Evolutionary conservation across 257 asterid species (phyloP).

Genomic region (Solanum appendiculatum): DNA sequence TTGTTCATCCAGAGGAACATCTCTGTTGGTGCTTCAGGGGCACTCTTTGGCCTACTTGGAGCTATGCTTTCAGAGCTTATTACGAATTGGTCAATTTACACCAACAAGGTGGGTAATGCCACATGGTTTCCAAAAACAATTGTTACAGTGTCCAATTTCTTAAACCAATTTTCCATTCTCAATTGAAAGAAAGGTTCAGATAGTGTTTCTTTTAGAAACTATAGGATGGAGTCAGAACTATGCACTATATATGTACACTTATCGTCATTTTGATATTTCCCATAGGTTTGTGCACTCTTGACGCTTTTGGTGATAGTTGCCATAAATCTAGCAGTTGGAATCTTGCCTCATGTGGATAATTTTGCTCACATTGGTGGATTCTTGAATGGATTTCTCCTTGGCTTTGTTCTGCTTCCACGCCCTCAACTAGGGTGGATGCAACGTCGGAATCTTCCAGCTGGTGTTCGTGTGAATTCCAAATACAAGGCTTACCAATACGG

Average conservation of each 20-base stretch:
- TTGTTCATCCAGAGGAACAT: slow-evolving; percentile 47
- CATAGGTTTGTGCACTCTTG: slow-evolving; percentile 64
- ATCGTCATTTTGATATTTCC: not conserved
- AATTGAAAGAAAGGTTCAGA: not conserved
- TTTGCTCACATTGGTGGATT: slow-evolving; percentile 95
- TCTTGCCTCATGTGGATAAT: slow-evolving; percentile 79
- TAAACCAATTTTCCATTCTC: not conserved
- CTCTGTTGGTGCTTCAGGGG: slow-evolving; percentile 95
- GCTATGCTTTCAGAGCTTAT: slow-evolving; percentile 88
- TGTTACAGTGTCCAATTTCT: not conserved
- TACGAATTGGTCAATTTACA: slow-evolving; percentile 83
- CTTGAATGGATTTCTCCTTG: slow-evolving; percentile 76
- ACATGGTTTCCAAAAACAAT: not conserved
- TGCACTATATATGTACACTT: not conserved
- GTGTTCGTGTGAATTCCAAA: slow-evolving; percentile 43
- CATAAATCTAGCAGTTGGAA: slow-evolving; percentile 68
- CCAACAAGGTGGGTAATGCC: slow-evolving; percentile 48
- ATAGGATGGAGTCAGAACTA: not conserved
- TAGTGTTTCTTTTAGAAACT: not conserved
- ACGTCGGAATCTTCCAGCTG: slow-evolving; percentile 44
- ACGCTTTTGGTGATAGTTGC: slow-evolving; percentile 55
- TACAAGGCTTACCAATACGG: slow-evolving; percentile 65
- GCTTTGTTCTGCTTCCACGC: slow-evolving; percentile 64
- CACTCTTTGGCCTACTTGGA: slow-evolving; percentile 94
- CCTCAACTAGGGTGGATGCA: slow-evolving; percentile 90